Percentiles rank a stretch among this genome's conserved stretches.
Conservation (phyloP, 1,139 yeast species). For the Hemisphaericaspora xylofermentans region DNA sequence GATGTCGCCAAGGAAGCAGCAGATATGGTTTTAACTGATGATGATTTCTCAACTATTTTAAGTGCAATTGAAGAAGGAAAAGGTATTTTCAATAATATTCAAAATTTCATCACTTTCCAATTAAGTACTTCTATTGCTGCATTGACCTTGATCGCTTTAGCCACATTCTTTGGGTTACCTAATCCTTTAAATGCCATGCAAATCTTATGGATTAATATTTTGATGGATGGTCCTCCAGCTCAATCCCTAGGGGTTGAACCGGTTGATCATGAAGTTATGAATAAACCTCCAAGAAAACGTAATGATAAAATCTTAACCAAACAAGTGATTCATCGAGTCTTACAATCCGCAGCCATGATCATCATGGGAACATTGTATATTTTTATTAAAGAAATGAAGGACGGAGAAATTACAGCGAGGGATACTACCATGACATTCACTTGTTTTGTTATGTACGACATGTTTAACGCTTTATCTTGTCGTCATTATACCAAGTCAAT, state of each 20-base stretch:
- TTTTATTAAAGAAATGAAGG: conserved; percentile 80
- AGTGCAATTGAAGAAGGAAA: conserved; percentile 76
- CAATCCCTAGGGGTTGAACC: conserved; percentile 97
- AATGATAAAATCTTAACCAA: conserved; percentile 76
- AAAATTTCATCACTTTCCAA: conserved; percentile 87
- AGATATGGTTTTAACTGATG: conserved; percentile 53
- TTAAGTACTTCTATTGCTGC: conserved; percentile 96
- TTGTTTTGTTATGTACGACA: conserved; percentile 89
- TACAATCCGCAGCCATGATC: conserved; percentile 73
- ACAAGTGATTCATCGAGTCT: conserved; percentile 65
- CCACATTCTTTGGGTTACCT: conserved; percentile 84
- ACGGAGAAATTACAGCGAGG: conserved; percentile 79
- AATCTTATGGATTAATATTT: conserved; percentile 92
- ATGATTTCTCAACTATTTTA: conserved; percentile 52
- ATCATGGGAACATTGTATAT: conserved; percentile 79
- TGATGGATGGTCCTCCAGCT: conserved; percentile 99
- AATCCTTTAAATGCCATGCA: conserved; percentile 99
- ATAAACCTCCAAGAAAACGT: conserved; percentile 87
- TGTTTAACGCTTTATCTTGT: conserved; percentile 93
- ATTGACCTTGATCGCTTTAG: conserved; percentile 77
- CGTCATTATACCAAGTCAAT: conserved; percentile 83
- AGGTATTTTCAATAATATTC: conserved; percentile 77
- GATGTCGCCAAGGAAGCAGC: conserved; percentile 62
- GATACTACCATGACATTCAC: conserved; percentile 99
- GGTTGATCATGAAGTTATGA: conserved; percentile 93